A percentile compares a stretch with the other conserved stretches of the same genome.
Evolutionary conservation across 768 basidiomycete species (phyloP).

Genomic region (Boletus sp.): DNA sequence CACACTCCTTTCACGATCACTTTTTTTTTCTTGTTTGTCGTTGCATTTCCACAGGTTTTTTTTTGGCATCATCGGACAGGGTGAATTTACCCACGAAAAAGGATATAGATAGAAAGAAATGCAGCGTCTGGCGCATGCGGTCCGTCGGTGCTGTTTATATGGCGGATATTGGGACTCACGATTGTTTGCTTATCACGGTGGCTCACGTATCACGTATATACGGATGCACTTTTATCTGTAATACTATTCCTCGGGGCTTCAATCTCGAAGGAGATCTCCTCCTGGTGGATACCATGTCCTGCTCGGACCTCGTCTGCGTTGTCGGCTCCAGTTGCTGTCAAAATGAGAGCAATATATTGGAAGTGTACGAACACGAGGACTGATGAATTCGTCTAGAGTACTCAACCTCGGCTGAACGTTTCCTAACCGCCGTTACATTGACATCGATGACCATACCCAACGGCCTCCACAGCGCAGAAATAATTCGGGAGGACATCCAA

Average conservation of each 20-base stretch:
- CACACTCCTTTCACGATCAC: conserved; percentile 2
- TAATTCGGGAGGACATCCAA: conserved; percentile 40
- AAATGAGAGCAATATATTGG: too few species aligned
- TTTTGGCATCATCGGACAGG: conserved; percentile 6
- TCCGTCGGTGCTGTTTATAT: neutral
- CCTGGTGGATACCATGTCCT: too few species aligned
- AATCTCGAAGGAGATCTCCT: too few species aligned
- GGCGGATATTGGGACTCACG: conserved; percentile 20
- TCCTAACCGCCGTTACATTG: conserved; percentile 36
- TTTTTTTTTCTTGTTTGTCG: neutral
- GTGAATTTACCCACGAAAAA: neutral
- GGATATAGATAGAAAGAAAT: neutral
- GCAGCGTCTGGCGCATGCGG: conserved; percentile 13
- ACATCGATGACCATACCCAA: conserved; percentile 38
- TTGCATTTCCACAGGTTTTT: neutral
- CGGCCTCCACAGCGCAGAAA: conserved; percentile 32
- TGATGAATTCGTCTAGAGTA: too few species aligned
- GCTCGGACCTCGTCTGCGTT: too few species aligned
- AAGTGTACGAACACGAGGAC: too few species aligned
- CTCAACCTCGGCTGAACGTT: too few species aligned
- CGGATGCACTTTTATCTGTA: conserved; percentile 21
- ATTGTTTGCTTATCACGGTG: conserved; percentile 20
- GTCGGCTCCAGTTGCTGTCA: too few species aligned
- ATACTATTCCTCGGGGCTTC: conserved; percentile 5
- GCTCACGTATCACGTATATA: conserved; percentile 15